Base-by-base conservation (phyloP, 2,329 filamentous ascomycete genomes). In the Aspergillus alliaceus region DNA sequence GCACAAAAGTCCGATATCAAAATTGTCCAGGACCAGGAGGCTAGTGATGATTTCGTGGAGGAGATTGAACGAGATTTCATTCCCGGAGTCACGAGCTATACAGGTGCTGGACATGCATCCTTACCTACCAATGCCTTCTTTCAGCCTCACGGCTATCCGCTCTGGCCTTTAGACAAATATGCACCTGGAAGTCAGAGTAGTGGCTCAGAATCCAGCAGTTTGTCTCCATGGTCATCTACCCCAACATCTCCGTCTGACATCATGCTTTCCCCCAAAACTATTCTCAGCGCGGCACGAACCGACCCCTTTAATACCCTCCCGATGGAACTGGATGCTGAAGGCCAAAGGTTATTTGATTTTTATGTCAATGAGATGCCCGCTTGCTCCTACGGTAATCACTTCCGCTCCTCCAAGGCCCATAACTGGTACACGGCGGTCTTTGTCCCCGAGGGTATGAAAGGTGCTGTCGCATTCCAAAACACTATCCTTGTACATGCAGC, bases 371-470 rank as follows among this genome's bases (percentile, higher is more conserved):
- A 72, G 32, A 76, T 77, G 71, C 72, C 73, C 2, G 64, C 73
- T 3, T 73, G 69, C 59, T 75, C 73, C 4, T 77, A 76, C 48
- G 75, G 72, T 18, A 62, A 68, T n/a, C 69, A 74, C 56, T 69
- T 68, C 29, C 66, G 68, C 8, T 70, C 69, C 3, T 32, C 60
- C 7, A 69, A 70, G 27, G 71, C 74, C 8, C 72, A 76, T 50
- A 74, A 76, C 35, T 75, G 72, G 73, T 75, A 76, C 52, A 70
- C 65, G 2, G 57, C 65, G 2, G 72, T 75, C 8, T 76, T 77
- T 60, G 72, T 75, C 3, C 72, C 74, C 3, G 72, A 73, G 54
- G 74, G 65, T n/a, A 75, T 75, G 72, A 74, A 76, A 63, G 73
- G 74, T 3, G 60, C 67, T 11, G 66, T 74, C 27, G 63, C 67